Conservation (phyloP, 345 rosid species). For the Corchorus capsularis region DNA sequence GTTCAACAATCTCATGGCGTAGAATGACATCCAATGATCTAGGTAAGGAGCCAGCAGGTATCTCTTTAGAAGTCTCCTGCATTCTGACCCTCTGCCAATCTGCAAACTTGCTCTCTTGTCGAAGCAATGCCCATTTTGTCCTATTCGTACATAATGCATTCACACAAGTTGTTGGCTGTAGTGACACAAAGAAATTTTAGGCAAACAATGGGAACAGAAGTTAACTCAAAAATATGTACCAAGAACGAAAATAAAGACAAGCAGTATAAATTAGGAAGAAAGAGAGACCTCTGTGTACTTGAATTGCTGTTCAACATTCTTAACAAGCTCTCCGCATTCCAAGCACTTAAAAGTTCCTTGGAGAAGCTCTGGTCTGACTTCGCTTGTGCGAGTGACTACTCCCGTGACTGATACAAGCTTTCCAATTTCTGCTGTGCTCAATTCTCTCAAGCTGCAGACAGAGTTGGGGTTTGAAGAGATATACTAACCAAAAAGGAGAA, state of each 20-base stretch:
- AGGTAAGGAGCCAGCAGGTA: slow-evolving; percentile 96
- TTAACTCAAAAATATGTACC: background rate
- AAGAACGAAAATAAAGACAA: background rate
- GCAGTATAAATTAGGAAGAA: background rate
- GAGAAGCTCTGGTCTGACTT: slow-evolving; percentile 96
- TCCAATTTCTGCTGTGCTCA: slow-evolving; percentile 82
- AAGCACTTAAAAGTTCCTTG: slow-evolving; percentile 88
- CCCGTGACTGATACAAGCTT: slow-evolving; percentile 86
- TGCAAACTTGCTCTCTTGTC: slow-evolving; percentile 94
- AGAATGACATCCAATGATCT: slow-evolving; percentile 91
- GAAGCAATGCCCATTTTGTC: slow-evolving; percentile 79
- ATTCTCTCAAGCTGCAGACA: slow-evolving; percentile 69
- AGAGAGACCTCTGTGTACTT: slow-evolving; percentile 84
- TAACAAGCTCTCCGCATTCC: slow-evolving; percentile 72
- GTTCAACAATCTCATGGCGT: slow-evolving; percentile 96
- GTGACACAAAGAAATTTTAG: background rate
- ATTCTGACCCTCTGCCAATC: slow-evolving; percentile 99
- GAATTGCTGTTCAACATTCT: slow-evolving; percentile 93
- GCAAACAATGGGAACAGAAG: background rate
- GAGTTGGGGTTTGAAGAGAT: background rate
- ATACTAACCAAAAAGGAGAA: background rate
- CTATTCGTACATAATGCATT: slow-evolving; percentile 67
- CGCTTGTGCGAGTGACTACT: slow-evolving; percentile 94
- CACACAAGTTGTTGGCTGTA: slow-evolving; percentile 85
- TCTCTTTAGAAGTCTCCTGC: slow-evolving; percentile 98